phyloP scores from a whole-genome alignment of 2,329 filamentous ascomycete species.

The Acephala macrosclerotiorum region DNA sequence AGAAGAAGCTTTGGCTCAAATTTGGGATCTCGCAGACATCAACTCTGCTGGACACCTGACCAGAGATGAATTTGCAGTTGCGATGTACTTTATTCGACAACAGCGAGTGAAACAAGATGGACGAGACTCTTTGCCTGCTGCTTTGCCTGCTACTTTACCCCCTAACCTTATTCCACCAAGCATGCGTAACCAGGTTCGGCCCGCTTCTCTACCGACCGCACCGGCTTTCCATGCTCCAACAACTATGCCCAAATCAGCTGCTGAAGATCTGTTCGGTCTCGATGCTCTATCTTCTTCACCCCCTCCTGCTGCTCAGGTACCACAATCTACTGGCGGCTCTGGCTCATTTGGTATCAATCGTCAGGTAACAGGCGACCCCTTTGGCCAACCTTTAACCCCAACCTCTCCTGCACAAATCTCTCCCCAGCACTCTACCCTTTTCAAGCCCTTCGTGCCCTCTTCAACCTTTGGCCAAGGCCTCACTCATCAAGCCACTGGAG shows the following conservation, averaged over 20 bases:
- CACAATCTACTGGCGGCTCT: slow-evolving; percentile 79
- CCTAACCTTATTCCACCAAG: slow-evolving; percentile 85
- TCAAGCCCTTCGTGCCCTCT: slow-evolving; percentile 91
- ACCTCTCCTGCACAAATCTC: slow-evolving; percentile 38
- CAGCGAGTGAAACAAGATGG: slow-evolving; percentile 77
- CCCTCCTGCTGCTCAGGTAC: slow-evolving; percentile 58
- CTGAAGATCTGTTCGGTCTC: slow-evolving; percentile 93
- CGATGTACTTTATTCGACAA: slow-evolving; percentile 95
- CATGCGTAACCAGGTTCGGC: slow-evolving; percentile 70
- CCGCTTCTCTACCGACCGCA: slow-evolving; percentile 52
- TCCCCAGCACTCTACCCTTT: slow-evolving; percentile 50
- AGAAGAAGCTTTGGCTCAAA: slow-evolving; percentile 88
- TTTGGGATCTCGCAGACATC: slow-evolving; percentile 97
- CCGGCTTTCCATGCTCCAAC: slow-evolving; percentile 52
- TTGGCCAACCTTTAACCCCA: slow-evolving; percentile 36
- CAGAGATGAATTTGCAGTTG: slow-evolving; percentile 92
- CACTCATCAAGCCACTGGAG: slow-evolving; percentile 77
- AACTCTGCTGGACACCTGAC: slow-evolving; percentile 86
- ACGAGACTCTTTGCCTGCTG: slow-evolving; percentile 69
- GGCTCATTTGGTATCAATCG: slow-evolving; percentile 54
- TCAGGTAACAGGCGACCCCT: slow-evolving; percentile 10
- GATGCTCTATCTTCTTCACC: slow-evolving; percentile 69
- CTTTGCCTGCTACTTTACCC: slow-evolving; percentile 80
- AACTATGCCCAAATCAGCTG: slow-evolving; percentile 74
- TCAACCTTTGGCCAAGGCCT: slow-evolving; percentile 91